Base-by-base conservation (phyloP, 805 yeast genomes). In the Starmerella ratchasimensis region DNA sequence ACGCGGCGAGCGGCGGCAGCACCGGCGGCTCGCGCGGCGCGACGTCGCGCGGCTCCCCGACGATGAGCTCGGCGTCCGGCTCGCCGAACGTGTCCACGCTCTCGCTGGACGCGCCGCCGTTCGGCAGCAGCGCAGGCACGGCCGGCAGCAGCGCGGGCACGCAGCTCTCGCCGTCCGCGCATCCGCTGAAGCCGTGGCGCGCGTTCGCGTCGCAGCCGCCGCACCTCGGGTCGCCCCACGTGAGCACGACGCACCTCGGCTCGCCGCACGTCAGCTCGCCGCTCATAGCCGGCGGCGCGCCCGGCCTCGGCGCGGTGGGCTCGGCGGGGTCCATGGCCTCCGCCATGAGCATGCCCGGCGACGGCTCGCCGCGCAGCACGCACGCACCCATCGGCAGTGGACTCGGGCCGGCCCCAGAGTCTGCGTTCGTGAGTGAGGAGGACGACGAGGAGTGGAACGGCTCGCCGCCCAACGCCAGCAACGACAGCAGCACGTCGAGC, bases 391-490 rank as follows among this genome's bases (percentile, higher is more conserved):
- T 29, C 13, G 42, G 34, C 22, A 33, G 28, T 20, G 37, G 39
- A 31, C 34, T 31, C 39, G 45, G 45, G 45, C 43, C 34, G 46
- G 41, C 37, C n/a, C 46, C 43, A 35, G 46, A 42, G 13, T 19
- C 43, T 2, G 15, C 4, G 24, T 22, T 14, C 18, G 16, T n/a
- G n/a, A n/a, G n/a, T n/a, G n/a, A n/a, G n/a, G n/a, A n/a, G n/a
- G n/a, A n/a, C n/a, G n/a, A n/a, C n/a, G n/a, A n/a, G n/a, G n/a
- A n/a, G n/a, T n/a, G n/a, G n/a, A n/a, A n/a, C n/a, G n/a, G n/a
- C n/a, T n/a, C n/a, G n/a, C n/a, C n/a, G n/a, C n/a, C n/a, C n/a
- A n/a, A n/a, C n/a, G n/a, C n/a, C n/a, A n/a, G n/a, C n/a, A n/a
- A n/a, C n/a, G n/a, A n/a, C n/a, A n/a, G n/a, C n/a, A n/a, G n/a